Evolutionary conservation across 305 asterid genomes (phyloP).

Genomic region (Solanum hybrid): DNA sequence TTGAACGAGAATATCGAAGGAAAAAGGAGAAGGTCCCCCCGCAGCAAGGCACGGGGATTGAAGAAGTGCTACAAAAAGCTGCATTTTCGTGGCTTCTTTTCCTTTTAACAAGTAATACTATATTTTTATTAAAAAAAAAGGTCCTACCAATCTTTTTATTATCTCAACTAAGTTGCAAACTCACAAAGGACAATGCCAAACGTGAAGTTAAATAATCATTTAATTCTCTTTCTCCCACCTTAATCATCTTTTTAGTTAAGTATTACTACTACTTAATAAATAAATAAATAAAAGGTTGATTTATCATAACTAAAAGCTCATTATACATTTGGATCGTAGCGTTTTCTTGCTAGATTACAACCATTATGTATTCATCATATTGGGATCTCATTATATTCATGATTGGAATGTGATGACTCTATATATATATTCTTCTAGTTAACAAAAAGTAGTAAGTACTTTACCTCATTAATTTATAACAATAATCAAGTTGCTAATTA

Average conservation of each 20-base stretch:
- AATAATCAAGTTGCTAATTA: neutral
- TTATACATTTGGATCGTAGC: conserved; percentile 3
- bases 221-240: neutral
- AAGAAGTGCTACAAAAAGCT: conserved; percentile 52
- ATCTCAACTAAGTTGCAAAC: conserved; percentile 10
- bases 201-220: conserved; percentile 22
- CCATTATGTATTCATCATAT: conserved; percentile 16
- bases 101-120: conserved; percentile 3
- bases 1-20: neutral
- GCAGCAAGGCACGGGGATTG: conserved; percentile 36
- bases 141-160: conserved; percentile 17
- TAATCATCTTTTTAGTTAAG: neutral
- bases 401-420: conserved; percentile 27
- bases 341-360: conserved; percentile 28
- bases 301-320: conserved; percentile 4
- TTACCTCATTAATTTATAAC: conserved; percentile 13
- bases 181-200: conserved; percentile 38
- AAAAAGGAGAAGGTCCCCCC: conserved; percentile 35
- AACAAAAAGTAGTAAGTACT: conserved; percentile 14
- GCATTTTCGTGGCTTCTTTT: conserved; percentile 37
- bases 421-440: conserved; percentile 19
- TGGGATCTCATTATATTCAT: conserved; percentile 28
- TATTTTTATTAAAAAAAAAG: neutral
- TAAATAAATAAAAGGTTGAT: neutral
- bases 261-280: neutral